Evolutionary conservation across 257 asterid species (phyloP).

Genomic region (Thymus quinquecostatus): DNA sequence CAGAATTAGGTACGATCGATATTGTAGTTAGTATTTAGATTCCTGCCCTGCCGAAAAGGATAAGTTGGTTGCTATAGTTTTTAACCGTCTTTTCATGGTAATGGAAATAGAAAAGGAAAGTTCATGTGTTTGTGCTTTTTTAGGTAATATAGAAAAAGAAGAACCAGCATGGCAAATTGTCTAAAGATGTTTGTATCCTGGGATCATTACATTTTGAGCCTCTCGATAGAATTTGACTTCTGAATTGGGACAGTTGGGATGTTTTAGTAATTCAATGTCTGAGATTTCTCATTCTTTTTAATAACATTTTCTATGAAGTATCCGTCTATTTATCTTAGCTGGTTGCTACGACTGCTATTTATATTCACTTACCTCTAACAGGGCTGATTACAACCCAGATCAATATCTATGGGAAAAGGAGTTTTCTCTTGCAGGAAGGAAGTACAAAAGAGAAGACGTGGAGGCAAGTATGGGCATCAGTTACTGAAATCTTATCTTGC

Average conservation of each 20-base stretch:
- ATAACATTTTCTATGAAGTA: conserved; percentile 16
- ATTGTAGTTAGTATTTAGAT: neutral
- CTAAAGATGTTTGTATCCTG: neutral
- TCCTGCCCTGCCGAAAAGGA: conserved; percentile 6
- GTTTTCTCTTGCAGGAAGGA: conserved; percentile 80
- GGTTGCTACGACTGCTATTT: conserved; percentile 21
- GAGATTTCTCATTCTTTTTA: conserved; percentile 8
- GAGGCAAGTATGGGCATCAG: conserved; percentile 97
- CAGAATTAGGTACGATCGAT: conserved; percentile 19
- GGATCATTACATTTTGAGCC: conserved; percentile 3
- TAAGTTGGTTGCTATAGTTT: conserved; percentile 20
- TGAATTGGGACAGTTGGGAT: conserved; percentile 4
- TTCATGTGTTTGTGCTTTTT: neutral
- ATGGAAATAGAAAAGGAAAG: conserved; percentile 8
- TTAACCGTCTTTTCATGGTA: neutral
- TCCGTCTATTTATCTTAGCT: conserved; percentile 6
- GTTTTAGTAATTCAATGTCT: neutral
- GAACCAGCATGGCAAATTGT: neutral
- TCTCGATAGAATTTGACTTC: neutral
- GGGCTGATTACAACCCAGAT: conserved; percentile 95
- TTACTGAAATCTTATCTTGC: conserved; percentile 40
- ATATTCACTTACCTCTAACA: conserved; percentile 36
- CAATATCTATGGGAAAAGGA: conserved; percentile 90
- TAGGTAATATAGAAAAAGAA: conserved; percentile 4
- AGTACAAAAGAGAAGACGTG: conserved; percentile 83